Conservation (phyloP, 192 early-diverging fungal species). For the Phycomyces blakesleeanus region DNA sequence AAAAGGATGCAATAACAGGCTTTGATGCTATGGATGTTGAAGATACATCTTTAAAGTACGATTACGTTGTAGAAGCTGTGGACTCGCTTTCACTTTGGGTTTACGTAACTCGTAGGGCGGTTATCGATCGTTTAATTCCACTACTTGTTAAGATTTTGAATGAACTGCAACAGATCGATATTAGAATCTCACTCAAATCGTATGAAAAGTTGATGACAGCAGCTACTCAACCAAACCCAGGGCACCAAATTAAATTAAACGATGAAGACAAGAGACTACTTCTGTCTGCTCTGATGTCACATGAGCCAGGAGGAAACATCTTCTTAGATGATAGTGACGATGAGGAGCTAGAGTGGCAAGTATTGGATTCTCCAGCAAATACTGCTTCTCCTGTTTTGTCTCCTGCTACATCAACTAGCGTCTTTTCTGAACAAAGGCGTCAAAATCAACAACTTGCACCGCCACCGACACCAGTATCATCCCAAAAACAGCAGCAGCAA, state of each 20-base stretch:
- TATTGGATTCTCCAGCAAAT: background rate
- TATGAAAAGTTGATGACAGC: constrained; percentile 31
- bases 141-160: constrained; percentile 16
- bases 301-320: constrained; percentile 28
- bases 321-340: constrained; percentile 32
- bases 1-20: background rate
- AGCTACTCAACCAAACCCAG: constrained; percentile 22
- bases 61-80: constrained; percentile 1
- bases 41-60: background rate
- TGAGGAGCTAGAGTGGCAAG: constrained; percentile 18
- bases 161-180: constrained; percentile 6
- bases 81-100: constrained; percentile 34
- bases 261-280: constrained; percentile 20
- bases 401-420: background rate
- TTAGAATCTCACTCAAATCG: constrained; percentile 23
- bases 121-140: constrained; percentile 23
- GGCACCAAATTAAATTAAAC: background rate
- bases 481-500: too few species aligned
- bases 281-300: constrained; percentile 25
- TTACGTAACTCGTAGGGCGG: constrained; percentile 21
- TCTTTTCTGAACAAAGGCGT: too few species aligned
- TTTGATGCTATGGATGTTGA: background rate
- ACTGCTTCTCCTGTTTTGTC: background rate
- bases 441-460: too few species aligned
- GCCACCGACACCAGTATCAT: too few species aligned